Base-by-base conservation (phyloP, 2,329 filamentous ascomycete species). In the Nemania sp. region DNA sequence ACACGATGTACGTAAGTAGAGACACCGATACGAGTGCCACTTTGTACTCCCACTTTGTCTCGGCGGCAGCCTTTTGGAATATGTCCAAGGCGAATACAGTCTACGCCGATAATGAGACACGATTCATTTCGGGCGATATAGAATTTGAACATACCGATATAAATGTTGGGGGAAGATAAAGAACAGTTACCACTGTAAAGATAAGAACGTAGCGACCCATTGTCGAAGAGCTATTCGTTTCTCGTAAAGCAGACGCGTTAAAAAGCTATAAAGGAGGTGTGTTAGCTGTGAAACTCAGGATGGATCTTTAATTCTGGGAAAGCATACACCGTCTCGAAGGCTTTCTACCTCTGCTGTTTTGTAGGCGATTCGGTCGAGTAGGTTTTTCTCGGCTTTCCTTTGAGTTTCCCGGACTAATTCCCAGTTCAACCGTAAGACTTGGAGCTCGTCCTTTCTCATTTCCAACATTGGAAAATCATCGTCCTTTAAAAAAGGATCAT, bases 141-240 rank as follows among this genome's bases (percentile, higher is more conserved):
- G 11, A 42, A 25, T 1, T 12, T 42, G 1, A 18, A 42, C 49
- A 20, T 52, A 43, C 37, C 21, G 20, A 52, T n/a, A 52, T 17
- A 29, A 42, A 42, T 12, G 20, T 43, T 2, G 37, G 37, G 10
- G 50, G 50, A 5, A 43, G 37, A 34, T 43, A 53, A 15, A 53
- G 9, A 7, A 53, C 5, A 18, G 50, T 43, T 17, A 53, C 37
- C 0, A 53, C n/a, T 3, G 50, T 53, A 34, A 43, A 53, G 5
- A 53, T 43, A 29, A 53, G 50, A 15, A 43, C 37, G n/a, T 53
- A 53, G n/a, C 50, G 50, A 5, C 21, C 18, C 21, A 20, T 53
- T 9, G 12, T 3, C 10, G 25, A 35, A 10, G 10, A 15, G 12
- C 17, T 12, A 5, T 45, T 35, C 3, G 51, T 25, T n/a, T 43